A percentile compares a stretch with the other conserved stretches of the same genome.
Conservation (phyloP, 768 basidiomycete genomes). For the Tricholomella constricta region DNA sequence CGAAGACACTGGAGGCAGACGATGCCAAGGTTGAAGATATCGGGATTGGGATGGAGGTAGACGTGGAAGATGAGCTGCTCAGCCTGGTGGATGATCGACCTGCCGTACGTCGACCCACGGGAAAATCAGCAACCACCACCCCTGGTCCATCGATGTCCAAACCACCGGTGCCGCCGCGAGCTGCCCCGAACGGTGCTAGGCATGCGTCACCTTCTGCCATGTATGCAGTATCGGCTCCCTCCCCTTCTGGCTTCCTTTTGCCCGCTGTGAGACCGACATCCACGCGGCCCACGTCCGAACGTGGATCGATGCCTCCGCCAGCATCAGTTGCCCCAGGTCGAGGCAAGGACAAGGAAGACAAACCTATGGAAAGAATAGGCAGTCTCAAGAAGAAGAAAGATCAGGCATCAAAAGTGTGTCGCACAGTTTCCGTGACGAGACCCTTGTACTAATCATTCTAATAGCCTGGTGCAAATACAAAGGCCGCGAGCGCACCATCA, state of each 20-base stretch:
- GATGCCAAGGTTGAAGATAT: slow-evolving; percentile 25
- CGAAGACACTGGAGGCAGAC: slow-evolving; percentile 37
- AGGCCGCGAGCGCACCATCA: slow-evolving; percentile 16
- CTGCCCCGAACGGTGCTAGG: neutral
- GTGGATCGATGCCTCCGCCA: slow-evolving; percentile 64
- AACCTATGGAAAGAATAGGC: slow-evolving; percentile 25
- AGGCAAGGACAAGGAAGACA: slow-evolving; percentile 32
- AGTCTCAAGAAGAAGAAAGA: slow-evolving; percentile 46
- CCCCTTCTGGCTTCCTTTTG: slow-evolving; percentile 12
- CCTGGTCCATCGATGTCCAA: slow-evolving; percentile 3
- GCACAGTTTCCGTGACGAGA: neutral
- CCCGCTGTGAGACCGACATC: slow-evolving; percentile 13
- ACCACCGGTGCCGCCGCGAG: neutral
- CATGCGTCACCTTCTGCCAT: slow-evolving; percentile 15
- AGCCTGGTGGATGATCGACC: slow-evolving; percentile 64
- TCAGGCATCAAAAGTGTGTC: slow-evolving; percentile 36
- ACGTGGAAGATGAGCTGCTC: slow-evolving; percentile 69
- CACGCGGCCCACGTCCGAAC: slow-evolving; percentile 37
- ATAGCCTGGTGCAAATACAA: slow-evolving; percentile 27
- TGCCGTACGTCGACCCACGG: slow-evolving; percentile 20
- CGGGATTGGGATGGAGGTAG: slow-evolving; percentile 36
- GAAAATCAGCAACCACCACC: slow-evolving; percentile 5
- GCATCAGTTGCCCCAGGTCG: slow-evolving; percentile 25
- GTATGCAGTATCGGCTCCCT: slow-evolving; percentile 9
- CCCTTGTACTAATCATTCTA: slow-evolving; percentile 10